Evolutionary conservation across 108 stramenopile species (phyloP), one percentile per base, ranked within the genome.

Genomic region (Skeletonema grethae): DNA sequence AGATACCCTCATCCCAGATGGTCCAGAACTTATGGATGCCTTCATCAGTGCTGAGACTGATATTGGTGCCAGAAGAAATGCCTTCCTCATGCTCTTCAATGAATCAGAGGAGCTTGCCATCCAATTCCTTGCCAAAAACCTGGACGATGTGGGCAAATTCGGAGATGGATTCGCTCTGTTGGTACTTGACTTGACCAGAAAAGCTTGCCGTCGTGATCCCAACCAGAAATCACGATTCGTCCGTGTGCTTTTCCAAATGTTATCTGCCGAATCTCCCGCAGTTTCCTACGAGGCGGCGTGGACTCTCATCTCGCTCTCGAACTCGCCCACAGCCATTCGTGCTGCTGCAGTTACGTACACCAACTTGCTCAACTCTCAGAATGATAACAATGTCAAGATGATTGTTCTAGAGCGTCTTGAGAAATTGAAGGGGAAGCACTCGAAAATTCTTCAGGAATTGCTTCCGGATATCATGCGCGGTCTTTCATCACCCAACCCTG

Each of bases 271-370:
- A 25, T 96, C 95, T 7, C 85, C 98, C 2, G 97, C 98, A 16
- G 99, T 99, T 6, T 90, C 93, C 32, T 99, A 98, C 82, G 99
- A 99, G 82, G 99, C 99, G 5, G 97, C 98, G 18, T 99, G 98
- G 97, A 99, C 99, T 5, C 86, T 99, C 39, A 97, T 98, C 13
- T 92, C 93, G 50, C 88, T 99, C n/a, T 97, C 97, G 36, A 87
- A 84, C 28, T 96, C 99, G 3, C 99, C 99, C 30, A 98, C 99
- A 4, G 99, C 99, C 29, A 92, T 99, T 10, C 95, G 99, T 7
- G 97, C 97, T 34, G 97, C 98, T 12, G 97, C 99, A 7, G 79
- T 95, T 46, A 97, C 99, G 3, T 99, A 98, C 86, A 90, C 98
- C 58, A 93, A 80, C 61, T 88, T 99, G n/a, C 85, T 99, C 63